Evolutionary conservation across 2,329 filamentous ascomycete species (phyloP).

Genomic region (Dactylonectria macrodidyma): DNA sequence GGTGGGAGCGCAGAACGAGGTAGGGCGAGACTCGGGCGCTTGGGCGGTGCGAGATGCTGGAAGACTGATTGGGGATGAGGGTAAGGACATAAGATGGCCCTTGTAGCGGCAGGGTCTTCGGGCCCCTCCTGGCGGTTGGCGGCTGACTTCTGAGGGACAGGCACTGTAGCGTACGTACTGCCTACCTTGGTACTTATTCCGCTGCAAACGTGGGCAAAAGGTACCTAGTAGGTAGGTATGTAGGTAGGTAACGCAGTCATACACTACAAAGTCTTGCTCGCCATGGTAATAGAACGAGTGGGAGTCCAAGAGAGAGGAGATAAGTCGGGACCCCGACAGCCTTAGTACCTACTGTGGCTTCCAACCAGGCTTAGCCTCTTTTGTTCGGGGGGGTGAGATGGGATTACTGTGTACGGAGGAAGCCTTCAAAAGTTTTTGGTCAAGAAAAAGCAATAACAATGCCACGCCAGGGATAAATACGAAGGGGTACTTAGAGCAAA

Average conservation of each 20-base stretch:
- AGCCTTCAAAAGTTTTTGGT: no score
- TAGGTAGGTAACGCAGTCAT: no score
- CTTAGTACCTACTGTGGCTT: not conserved
- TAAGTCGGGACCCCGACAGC: constrained; percentile 3
- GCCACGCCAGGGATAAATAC: no score
- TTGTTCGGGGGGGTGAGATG: not conserved
- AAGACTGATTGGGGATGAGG: not conserved
- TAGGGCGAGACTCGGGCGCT: constrained; percentile 6
- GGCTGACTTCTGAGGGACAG: not conserved
- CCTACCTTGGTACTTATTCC: no score
- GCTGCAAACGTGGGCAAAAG: not conserved
- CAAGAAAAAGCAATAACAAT: no score
- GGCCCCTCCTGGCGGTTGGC: not conserved
- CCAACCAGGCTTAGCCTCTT: constrained; percentile 4
- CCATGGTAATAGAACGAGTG: not conserved
- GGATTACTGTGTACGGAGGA: no score
- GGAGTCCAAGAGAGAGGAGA: constrained; percentile 4
- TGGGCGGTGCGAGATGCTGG: constrained; percentile 5
- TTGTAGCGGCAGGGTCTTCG: not conserved
- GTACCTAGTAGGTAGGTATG: not conserved
- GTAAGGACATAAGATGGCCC: not conserved
- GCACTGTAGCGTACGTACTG: not conserved
- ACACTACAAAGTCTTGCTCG: not conserved
- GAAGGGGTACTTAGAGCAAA: no score
- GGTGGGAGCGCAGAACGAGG: not conserved